These are phyloP conservation scores for Rhizophlyctis rosea DNA, from an alignment of 192 early-diverging fungal genomes.

Conservation along the genomic window DNA sequence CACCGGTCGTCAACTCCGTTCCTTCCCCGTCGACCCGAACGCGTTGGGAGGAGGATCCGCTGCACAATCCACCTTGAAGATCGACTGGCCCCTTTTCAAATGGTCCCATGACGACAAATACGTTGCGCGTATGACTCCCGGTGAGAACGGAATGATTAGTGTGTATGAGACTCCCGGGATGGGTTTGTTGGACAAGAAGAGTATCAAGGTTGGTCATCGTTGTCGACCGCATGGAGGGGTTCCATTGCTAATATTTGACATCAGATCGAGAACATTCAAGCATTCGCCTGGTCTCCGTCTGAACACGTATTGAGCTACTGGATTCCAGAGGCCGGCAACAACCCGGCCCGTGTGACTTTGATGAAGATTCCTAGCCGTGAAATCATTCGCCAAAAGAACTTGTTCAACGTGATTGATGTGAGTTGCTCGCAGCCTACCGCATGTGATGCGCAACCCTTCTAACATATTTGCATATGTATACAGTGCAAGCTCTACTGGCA, in stretches of 20 bases:
- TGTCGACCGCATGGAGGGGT: not conserved
- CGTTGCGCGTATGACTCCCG: slow-evolving; percentile 83
- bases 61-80: slow-evolving; percentile 31
- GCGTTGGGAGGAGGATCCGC: not conserved
- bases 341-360: slow-evolving; percentile 95
- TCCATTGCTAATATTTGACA: not conserved
- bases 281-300: slow-evolving; percentile 57
- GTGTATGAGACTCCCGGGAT: slow-evolving; percentile 94
- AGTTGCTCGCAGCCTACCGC: too few species aligned
- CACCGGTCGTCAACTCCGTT: slow-evolving; percentile 81
- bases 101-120: slow-evolving; percentile 94
- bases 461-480: not conserved
- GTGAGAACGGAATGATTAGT: slow-evolving; percentile 59
- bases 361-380: slow-evolving; percentile 78
- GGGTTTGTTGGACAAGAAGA: slow-evolving; percentile 92
- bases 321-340: slow-evolving; percentile 84
- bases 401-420: slow-evolving; percentile 86
- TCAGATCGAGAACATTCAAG: slow-evolving; percentile 45
- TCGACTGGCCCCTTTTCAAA: slow-evolving; percentile 93
- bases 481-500: slow-evolving; percentile 90
- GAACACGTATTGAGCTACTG: slow-evolving; percentile 83
- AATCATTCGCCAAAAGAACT: slow-evolving; percentile 92
- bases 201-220: slow-evolving; percentile 67
- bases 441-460: slow-evolving; percentile 3
- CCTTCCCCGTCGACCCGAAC: slow-evolving; percentile 67